These are phyloP conservation scores for Candida caryicola DNA, from an alignment of 805 yeast species.

Conservation along the genomic window DNA sequence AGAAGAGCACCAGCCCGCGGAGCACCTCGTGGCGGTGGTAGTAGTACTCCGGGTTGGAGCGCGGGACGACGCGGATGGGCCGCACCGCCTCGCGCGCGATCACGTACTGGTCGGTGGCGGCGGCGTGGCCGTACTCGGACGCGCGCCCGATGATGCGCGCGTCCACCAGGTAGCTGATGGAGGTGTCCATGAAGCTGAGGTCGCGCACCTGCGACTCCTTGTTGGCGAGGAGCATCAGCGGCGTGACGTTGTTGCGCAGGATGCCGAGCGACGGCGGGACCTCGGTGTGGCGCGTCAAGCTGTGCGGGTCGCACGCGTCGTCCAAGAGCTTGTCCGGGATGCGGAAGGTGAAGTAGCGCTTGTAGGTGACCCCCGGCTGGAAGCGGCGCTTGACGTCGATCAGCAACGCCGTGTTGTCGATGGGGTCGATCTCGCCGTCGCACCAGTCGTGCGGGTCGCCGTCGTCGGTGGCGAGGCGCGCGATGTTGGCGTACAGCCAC, in stretches of 20 bases:
- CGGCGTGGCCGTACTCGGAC: constrained; percentile 26
- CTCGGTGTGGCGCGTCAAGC: constrained; percentile 31
- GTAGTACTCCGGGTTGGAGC: constrained; percentile 19
- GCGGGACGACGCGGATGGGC: constrained; percentile 38
- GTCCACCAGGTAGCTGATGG: constrained; percentile 34
- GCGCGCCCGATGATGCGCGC: constrained; percentile 43
- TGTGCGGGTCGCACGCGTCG: constrained; percentile 37
- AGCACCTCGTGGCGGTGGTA: constrained; percentile 13
- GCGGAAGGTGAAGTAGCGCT: constrained; percentile 40
- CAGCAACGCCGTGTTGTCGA: constrained; percentile 34
- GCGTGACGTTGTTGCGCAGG: constrained; percentile 22
- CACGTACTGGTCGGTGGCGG: constrained; percentile 32
- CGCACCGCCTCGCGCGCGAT: constrained; percentile 31
- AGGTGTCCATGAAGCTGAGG: constrained; percentile 34
- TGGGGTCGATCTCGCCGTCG: constrained; percentile 43
- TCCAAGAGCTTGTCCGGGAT: constrained; percentile 42
- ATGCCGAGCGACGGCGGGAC: constrained; percentile 39
- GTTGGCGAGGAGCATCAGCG: constrained; percentile 23
- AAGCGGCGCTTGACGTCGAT: constrained; percentile 36
- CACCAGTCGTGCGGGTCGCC: constrained; percentile 40
- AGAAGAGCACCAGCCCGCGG: constrained; percentile 25
- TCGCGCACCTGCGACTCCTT: constrained; percentile 26
- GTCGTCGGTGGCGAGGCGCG: constrained; percentile 31
- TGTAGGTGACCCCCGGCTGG: constrained; percentile 38
- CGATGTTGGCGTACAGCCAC: constrained; percentile 45